Base-by-base conservation (phyloP, 1,139 yeast genomes). In the Geotrichum histeridarum region DNA sequence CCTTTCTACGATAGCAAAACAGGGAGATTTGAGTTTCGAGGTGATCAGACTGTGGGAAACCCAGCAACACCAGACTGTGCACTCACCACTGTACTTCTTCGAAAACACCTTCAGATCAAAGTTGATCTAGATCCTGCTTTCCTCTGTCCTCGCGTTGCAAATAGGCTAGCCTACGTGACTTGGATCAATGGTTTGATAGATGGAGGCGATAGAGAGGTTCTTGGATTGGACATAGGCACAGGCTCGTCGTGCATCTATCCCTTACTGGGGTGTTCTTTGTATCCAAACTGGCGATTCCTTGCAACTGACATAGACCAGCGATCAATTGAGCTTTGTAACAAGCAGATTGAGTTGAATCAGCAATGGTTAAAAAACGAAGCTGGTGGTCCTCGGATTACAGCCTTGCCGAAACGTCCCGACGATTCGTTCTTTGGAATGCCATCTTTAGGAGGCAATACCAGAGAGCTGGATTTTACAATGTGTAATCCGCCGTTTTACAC, bases 401-500 rank as follows among this genome's bases (percentile, higher is more conserved):
- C 5, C 27, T 22, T 22, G 27, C 27, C 5, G 27, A 22, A 22
- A 22, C 27, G 4, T 22, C 27, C 27, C 3, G 27, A 22, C 27
- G 5, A 22, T 5, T 22, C 27, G 27, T 22, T 22, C 27, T 22
- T 22, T 22, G 27, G 27, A 22, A 22, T 3, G 27, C 27, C 27
- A 22, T 22, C 27, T 3, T 22, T 5, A 22, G 27, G 5, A 22
- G 5, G 5, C 5, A 5, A 22, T 22, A 3, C 27, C 27, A 22
- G 27, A 22, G 27, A 22, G 5, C 27, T 59, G 36, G 61, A 60
- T n/a, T 71, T 75, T 51, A 64, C 70, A 8, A 65, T 76, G 59
- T 75, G 79, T 57, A 77, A 77, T 55, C 80, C 80, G 11, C 80
- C 80, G 1, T 77, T 77, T 54, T 77, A 75, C 58, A 57, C 60